These are phyloP conservation scores for Diaporthe ilicicola DNA, from an alignment of 2,329 filamentous ascomycete genomes.

Conservation along the genomic window DNA sequence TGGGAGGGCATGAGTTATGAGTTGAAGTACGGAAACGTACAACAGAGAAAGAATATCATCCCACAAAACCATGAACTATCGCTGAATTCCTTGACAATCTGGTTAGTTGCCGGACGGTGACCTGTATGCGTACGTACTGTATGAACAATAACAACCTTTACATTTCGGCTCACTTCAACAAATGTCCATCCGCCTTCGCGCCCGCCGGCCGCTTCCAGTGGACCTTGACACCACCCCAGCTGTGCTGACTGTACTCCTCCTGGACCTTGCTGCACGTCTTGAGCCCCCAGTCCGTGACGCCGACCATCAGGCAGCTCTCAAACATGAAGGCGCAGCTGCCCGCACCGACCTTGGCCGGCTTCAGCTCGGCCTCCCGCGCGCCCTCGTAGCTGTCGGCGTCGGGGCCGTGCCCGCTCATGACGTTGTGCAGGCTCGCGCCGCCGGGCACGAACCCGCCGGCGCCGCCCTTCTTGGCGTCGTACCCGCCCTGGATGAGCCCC, in stretches of 20 bases:
- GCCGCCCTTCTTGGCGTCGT: slow-evolving; percentile 68
- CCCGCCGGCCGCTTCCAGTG: slow-evolving; percentile 47
- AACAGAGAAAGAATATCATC: background rate
- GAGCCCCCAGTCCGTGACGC: slow-evolving; percentile 75
- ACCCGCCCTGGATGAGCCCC: slow-evolving; percentile 66
- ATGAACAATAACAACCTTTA: background rate
- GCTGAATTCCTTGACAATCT: background rate
- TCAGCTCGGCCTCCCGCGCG: slow-evolving; percentile 62
- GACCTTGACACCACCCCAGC: slow-evolving; percentile 75
- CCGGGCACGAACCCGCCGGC: slow-evolving; percentile 64
- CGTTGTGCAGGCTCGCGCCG: slow-evolving; percentile 72
- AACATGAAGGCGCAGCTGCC: slow-evolving; percentile 76
- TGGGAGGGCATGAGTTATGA: background rate
- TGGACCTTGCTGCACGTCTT: slow-evolving; percentile 66
- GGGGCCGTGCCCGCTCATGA: slow-evolving; percentile 74
- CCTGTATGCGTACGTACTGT: background rate
- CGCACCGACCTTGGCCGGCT: slow-evolving; percentile 65
- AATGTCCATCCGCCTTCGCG: slow-evolving; percentile 29
- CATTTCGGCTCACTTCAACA: slow-evolving; percentile 42
- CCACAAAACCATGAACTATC: background rate
- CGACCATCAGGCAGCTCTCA: slow-evolving; percentile 74
- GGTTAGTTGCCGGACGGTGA: background rate
- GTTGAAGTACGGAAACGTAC: background rate
- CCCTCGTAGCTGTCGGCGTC: slow-evolving; percentile 66
- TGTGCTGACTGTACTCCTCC: slow-evolving; percentile 80